Evolutionary conservation across 805 yeast species (phyloP).

Genomic region (Hanseniaspora vineae): DNA sequence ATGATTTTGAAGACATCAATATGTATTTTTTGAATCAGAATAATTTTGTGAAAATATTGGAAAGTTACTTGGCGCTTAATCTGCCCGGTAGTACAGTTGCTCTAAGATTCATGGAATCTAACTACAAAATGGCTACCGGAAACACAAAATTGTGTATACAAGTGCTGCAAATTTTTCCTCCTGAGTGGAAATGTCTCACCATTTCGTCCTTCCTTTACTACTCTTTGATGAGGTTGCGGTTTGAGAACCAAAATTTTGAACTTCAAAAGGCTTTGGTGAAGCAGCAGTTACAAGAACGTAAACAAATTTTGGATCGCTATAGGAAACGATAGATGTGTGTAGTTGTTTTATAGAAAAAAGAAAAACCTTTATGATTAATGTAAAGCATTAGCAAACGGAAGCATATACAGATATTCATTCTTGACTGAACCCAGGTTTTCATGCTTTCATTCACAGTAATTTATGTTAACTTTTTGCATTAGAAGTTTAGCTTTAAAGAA

Average conservation of each 20-base stretch:
- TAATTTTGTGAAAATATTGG: background rate
- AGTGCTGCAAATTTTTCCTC: background rate
- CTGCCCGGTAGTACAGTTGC: background rate
- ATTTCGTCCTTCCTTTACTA: background rate
- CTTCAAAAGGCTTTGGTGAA: background rate
- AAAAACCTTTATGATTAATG: too few species aligned
- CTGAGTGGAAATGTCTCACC: background rate
- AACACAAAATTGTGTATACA: background rate
- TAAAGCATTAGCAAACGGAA: too few species aligned
- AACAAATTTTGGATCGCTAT: too few species aligned
- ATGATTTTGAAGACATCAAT: constrained; percentile 1
- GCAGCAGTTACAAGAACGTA: background rate
- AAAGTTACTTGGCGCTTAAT: background rate
- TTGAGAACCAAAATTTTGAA: background rate
- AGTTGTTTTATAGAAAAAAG: too few species aligned
- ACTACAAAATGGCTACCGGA: background rate
- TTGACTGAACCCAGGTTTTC: too few species aligned
- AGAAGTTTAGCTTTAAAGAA: too few species aligned
- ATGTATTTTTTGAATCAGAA: background rate
- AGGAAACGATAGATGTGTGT: too few species aligned
- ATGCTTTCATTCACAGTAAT: too few species aligned
- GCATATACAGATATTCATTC: too few species aligned
- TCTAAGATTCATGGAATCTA: background rate
- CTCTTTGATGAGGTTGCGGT: background rate
- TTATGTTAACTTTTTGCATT: too few species aligned